Conservation (phyloP, 106 monocot genomes). For the Platanthera guangdongensis region DNA sequence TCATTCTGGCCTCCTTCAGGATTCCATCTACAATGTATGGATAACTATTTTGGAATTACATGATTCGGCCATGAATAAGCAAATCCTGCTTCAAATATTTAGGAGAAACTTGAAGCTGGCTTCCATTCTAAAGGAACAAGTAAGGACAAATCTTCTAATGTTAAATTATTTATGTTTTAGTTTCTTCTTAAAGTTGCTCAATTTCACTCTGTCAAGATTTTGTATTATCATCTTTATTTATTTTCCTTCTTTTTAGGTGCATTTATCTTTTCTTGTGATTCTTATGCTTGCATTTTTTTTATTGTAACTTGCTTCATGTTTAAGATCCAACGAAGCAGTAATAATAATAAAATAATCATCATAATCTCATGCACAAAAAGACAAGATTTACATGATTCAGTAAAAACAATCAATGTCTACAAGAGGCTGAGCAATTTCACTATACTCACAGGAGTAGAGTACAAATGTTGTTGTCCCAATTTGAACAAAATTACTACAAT, state of each 20-base stretch:
- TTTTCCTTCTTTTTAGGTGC: too few relatives aligned
- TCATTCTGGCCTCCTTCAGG: conserved; percentile 28
- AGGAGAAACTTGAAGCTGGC: conserved; percentile 52
- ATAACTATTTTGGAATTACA: conserved; percentile 38
- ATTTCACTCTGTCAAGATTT: too few relatives aligned
- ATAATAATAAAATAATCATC: too few relatives aligned
- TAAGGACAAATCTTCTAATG: conserved; percentile 14
- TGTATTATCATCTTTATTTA: too few relatives aligned
- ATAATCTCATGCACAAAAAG: too few relatives aligned
- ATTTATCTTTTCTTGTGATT: not conserved
- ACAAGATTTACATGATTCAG: too few relatives aligned
- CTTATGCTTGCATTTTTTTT: not conserved
- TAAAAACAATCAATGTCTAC: too few relatives aligned
- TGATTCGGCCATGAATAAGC: conserved; percentile 43
- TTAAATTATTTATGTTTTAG: not conserved
- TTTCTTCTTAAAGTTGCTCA: not conserved
- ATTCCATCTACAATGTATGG: conserved; percentile 54
- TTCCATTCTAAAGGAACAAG: conserved; percentile 65
- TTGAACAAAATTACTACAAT: too few relatives aligned
- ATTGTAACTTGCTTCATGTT: not conserved
- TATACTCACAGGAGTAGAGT: too few relatives aligned
- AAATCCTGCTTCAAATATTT: conserved; percentile 42
- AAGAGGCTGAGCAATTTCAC: too few relatives aligned
- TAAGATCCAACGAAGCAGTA: not conserved
- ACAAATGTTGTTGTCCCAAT: too few relatives aligned